Evolutionary conservation across 169 alveolate species (phyloP).

Genomic region (Babesia gibsoni): DNA sequence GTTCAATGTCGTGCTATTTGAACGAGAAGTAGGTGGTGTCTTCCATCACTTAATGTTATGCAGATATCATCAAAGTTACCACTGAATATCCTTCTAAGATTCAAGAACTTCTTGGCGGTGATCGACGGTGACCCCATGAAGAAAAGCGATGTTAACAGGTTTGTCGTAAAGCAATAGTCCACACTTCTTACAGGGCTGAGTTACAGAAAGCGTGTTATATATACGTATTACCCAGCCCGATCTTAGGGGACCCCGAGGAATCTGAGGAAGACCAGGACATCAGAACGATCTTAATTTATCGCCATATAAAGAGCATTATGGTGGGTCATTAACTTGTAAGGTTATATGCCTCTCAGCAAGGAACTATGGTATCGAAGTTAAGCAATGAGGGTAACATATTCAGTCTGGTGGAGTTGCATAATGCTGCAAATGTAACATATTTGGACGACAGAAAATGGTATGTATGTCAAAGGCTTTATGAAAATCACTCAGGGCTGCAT

Average conservation of each 20-base stretch:
- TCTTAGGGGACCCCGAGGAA: neutral
- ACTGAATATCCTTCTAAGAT: conserved; percentile 8
- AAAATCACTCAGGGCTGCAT: conserved; percentile 20
- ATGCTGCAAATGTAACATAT: conserved; percentile 36
- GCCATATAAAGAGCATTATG: conserved; percentile 38
- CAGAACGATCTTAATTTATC: conserved; percentile 29
- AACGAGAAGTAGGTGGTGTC: neutral
- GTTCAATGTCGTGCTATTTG: conserved; percentile 45
- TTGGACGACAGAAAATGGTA: conserved; percentile 54
- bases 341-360: no score
- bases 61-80: conserved; percentile 19
- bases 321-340: neutral
- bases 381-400: conserved; percentile 18
- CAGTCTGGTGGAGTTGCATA: conserved; percentile 49
- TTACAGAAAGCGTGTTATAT: conserved; percentile 17
- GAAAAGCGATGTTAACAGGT: conserved; percentile 34
- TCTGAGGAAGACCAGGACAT: conserved; percentile 34
- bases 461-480: neutral
- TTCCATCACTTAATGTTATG: neutral
- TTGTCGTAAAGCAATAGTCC: neutral
- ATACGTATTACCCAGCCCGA: conserved; percentile 35
- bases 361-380: no score
- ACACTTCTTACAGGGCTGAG: conserved; percentile 17
- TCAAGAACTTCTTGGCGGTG: conserved; percentile 47
- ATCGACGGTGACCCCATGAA: conserved; percentile 56